These are phyloP conservation scores for Gossypium aridum DNA, from an alignment of 441 rosid species.

Conservation along the genomic window DNA sequence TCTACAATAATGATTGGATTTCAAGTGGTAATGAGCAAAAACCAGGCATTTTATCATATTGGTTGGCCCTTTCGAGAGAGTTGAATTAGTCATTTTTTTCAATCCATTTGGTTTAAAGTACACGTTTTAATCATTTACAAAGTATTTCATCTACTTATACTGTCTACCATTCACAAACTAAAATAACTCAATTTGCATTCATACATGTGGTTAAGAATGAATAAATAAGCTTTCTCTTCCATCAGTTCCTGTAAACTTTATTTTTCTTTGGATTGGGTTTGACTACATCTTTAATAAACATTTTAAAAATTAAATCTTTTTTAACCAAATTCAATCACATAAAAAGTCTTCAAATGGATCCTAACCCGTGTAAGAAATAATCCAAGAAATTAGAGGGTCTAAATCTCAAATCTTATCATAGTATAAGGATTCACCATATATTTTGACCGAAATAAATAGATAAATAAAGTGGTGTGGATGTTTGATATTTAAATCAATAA, in stretches of 20 bases:
- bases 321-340: too few relatives aligned
- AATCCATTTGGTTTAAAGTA: neutral
- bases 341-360: too few relatives aligned
- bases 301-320: neutral
- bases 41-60: neutral
- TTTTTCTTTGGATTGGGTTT: too few relatives aligned
- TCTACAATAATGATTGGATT: neutral
- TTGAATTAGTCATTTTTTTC: neutral
- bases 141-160: neutral
- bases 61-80: neutral
- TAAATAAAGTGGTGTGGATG: neutral
- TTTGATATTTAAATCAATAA: neutral
- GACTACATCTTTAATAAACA: too few relatives aligned
- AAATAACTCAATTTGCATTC: neutral
- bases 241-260: too few relatives aligned
- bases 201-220: neutral
- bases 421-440: too few relatives aligned
- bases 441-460: too few relatives aligned
- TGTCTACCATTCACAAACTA: too few relatives aligned
- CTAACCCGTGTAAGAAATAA: too few relatives aligned
- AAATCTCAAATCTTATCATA: too few relatives aligned
- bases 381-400: too few relatives aligned
- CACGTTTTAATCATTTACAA: neutral
- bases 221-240: too few relatives aligned
- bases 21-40: neutral